phyloP scores from a whole-genome alignment of 2,329 filamentous ascomycete species.

The Geoglossum cookeanum region DNA sequence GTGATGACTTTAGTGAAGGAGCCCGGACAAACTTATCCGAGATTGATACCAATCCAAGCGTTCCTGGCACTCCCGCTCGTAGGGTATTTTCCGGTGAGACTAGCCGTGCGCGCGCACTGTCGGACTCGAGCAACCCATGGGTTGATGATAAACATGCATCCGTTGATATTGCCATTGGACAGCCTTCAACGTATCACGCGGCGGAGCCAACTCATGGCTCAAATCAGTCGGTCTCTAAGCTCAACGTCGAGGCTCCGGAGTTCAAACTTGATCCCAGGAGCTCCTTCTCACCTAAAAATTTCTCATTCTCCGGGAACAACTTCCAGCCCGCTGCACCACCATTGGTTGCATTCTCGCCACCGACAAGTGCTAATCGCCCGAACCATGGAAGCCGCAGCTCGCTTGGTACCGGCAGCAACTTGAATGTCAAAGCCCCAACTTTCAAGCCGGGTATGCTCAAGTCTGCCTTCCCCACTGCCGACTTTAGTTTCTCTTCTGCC shows the following conservation, averaged over 20 bases:
- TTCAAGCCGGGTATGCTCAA: constrained; percentile 39
- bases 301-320: constrained; percentile 23
- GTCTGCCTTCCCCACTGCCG: constrained; percentile 6
- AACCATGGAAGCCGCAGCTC: not conserved
- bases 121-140: constrained; percentile 44
- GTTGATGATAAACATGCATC: constrained; percentile 27
- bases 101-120: constrained; percentile 31
- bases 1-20: constrained; percentile 20
- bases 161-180: not conserved
- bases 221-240: constrained; percentile 41
- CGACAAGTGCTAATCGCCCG: constrained; percentile 8
- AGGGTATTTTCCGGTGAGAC: constrained; percentile 17
- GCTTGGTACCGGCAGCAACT: constrained; percentile 23
- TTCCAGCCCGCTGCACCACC: constrained; percentile 17
- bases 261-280: constrained; percentile 55
- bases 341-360: constrained; percentile 12
- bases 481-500: constrained; percentile 6
- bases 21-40: constrained; percentile 32
- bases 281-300: constrained; percentile 28
- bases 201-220: constrained; percentile 35
- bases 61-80: constrained; percentile 43
- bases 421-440: constrained; percentile 49
- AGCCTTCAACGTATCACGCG: not conserved
- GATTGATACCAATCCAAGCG: constrained; percentile 55
- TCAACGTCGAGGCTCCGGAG: constrained; percentile 78